Conservation (phyloP, 1,139 yeast genomes). For the Yamadazyma dushanensis region DNA sequence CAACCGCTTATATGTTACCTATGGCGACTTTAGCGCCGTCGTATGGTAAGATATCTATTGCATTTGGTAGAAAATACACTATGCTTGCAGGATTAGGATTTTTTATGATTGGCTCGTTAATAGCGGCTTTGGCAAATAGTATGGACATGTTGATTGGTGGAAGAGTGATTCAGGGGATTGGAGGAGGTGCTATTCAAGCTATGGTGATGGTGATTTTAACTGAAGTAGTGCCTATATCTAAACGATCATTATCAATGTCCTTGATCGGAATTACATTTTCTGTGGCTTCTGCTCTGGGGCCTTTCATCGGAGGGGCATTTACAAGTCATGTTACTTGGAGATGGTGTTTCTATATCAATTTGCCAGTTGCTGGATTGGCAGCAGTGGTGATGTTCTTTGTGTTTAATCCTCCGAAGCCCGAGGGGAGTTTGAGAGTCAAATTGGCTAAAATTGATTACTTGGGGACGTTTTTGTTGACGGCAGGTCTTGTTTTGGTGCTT, state of each 20-base stretch:
- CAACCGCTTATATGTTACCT: conserved; percentile 60
- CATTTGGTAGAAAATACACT: conserved; percentile 60
- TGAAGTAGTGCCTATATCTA: conserved; percentile 60
- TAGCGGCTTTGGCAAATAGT: conserved; percentile 55
- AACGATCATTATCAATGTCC: conserved; percentile 53
- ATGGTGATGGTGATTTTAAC: conserved; percentile 59
- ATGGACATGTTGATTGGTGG: conserved; percentile 70
- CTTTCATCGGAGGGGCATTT: conserved; percentile 68
- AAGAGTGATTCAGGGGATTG: conserved; percentile 68
- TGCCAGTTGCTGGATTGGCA: conserved; percentile 67
- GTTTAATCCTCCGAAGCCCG: conserved; percentile 58
- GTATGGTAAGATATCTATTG: conserved; percentile 62
- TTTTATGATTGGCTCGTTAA: conserved; percentile 63
- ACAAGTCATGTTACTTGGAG: conserved; percentile 67
- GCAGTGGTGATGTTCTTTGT: conserved; percentile 41
- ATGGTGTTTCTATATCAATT: conserved; percentile 75
- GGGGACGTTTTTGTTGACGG: conserved; percentile 30
- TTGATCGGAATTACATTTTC: conserved; percentile 54
- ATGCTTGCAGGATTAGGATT: conserved; percentile 50
- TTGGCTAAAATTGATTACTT: conserved; percentile 35
- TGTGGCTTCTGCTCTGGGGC: conserved; percentile 60
- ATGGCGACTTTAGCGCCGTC: conserved; percentile 57
- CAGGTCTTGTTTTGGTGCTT: conserved; percentile 31
- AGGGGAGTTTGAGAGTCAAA: conserved; percentile 41
- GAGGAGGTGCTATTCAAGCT: conserved; percentile 70